Conservation (phyloP, 345 rosid genomes). For the Eucalyptus erythrocorys region DNA sequence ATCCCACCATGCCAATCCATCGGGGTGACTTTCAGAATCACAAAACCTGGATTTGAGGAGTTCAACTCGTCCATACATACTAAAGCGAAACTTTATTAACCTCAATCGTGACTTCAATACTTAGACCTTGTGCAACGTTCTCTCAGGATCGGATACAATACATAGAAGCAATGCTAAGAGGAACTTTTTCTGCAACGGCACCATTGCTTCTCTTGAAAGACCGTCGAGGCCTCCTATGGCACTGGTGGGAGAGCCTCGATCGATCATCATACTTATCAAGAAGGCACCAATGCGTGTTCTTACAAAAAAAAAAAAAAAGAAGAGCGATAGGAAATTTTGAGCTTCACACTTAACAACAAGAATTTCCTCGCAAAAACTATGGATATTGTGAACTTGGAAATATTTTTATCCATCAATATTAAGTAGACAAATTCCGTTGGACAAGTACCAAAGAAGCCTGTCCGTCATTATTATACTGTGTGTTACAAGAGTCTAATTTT, state of each 20-base stretch:
- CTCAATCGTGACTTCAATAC: not conserved
- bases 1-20: not conserved
- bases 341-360: not conserved
- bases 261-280: not conserved
- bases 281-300: not conserved
- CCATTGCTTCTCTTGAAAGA: not conserved
- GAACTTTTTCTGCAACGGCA: too few relatives aligned
- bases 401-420: not conserved
- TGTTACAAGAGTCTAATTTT: not conserved
- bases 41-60: not conserved
- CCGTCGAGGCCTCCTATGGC: not conserved
- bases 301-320: not conserved
- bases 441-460: not conserved
- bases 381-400: not conserved
- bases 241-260: not conserved
- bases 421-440: not conserved
- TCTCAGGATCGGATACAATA: not conserved
- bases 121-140: not conserved
- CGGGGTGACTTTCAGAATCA: not conserved
- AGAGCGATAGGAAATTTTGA: not conserved
- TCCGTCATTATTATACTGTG: not conserved
- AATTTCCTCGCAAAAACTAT: not conserved
- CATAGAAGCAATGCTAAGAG: not conserved
- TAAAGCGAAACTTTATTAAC: not conserved
- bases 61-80: not conserved